Conservation (phyloP, 2,329 filamentous ascomycete species). For the Cladosporium cucumerinum region DNA sequence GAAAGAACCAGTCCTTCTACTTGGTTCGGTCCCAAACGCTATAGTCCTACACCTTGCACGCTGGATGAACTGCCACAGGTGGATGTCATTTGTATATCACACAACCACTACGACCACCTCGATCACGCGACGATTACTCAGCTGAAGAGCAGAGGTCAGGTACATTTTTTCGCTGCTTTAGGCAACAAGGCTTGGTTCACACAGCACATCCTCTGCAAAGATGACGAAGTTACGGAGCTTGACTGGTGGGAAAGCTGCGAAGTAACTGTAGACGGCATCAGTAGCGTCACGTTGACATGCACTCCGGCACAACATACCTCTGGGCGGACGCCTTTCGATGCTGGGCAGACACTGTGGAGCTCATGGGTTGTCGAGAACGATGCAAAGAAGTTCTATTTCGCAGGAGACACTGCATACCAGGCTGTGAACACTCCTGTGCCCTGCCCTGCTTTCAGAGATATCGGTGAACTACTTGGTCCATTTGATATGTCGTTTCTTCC, state of each 20-base stretch:
- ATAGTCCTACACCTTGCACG: conserved; percentile 50
- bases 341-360: conserved; percentile 47
- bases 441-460: conserved; percentile 49
- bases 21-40: conserved; percentile 50
- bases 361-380: conserved; percentile 42
- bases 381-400: conserved; percentile 45
- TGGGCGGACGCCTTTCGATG: conserved; percentile 40
- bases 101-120: conserved; percentile 58
- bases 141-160: conserved; percentile 36
- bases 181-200: conserved; percentile 40
- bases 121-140: conserved; percentile 46
- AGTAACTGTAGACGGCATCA: conserved; percentile 33
- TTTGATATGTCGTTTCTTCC: conserved; percentile 51
- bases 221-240: conserved; percentile 43
- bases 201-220: conserved; percentile 38
- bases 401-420: conserved; percentile 51
- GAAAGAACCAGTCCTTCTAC: conserved; percentile 47
- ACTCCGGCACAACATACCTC: conserved; percentile 50
- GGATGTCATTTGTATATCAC: conserved; percentile 52
- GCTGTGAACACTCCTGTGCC: conserved; percentile 37
- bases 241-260: conserved; percentile 51
- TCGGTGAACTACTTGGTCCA: conserved; percentile 46
- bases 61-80: conserved; percentile 50
- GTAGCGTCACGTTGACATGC: conserved; percentile 43
- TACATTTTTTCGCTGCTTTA: conserved; percentile 45